Evolutionary conservation across 2,329 filamentous ascomycete species (phyloP).

Genomic region (Thyridium curvatum): DNA sequence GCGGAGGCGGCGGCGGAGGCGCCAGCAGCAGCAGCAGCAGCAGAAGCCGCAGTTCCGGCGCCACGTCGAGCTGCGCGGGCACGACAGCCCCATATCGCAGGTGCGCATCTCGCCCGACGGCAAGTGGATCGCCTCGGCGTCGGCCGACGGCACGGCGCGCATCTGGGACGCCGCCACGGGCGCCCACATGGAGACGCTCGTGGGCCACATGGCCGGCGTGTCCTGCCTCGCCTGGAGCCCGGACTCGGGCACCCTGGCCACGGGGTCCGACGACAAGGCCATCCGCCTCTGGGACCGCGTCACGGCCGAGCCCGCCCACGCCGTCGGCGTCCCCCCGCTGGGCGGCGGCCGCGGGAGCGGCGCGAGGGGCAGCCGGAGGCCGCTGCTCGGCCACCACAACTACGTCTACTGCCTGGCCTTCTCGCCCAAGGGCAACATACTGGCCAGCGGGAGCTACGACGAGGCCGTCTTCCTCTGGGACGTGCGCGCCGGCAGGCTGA

Average conservation of each 20-base stretch:
- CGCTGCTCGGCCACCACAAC: constrained; percentile 84
- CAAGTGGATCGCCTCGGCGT: constrained; percentile 81
- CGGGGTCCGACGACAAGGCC: constrained; percentile 91
- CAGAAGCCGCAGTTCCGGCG: constrained; percentile 60
- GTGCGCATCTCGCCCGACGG: constrained; percentile 91
- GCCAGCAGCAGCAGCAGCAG: constrained; percentile 36
- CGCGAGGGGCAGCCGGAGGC: constrained; percentile 34
- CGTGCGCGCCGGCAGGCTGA: constrained; percentile 76
- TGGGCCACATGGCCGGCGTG: constrained; percentile 88
- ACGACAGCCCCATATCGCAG: constrained; percentile 72
- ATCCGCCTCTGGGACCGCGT: constrained; percentile 86
- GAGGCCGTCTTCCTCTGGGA: constrained; percentile 98
- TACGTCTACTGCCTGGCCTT: constrained; percentile 94
- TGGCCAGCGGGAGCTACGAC: constrained; percentile 92
- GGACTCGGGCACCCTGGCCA: constrained; percentile 79
- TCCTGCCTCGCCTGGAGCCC: constrained; percentile 93
- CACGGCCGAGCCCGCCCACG: constrained; percentile 37
- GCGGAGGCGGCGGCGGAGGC: constrained; percentile 22
- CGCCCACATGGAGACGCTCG: constrained; percentile 76
- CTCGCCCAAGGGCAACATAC: constrained; percentile 95
- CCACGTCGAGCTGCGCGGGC: constrained; percentile 67
- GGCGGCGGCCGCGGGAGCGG: constrained; percentile 7
- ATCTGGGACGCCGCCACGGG: constrained; percentile 81
- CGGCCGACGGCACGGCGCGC: constrained; percentile 84
- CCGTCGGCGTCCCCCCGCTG: constrained; percentile 10